These are phyloP conservation scores for Trametes punicea DNA, from an alignment of 768 basidiomycete species.

Conservation along the genomic window DNA sequence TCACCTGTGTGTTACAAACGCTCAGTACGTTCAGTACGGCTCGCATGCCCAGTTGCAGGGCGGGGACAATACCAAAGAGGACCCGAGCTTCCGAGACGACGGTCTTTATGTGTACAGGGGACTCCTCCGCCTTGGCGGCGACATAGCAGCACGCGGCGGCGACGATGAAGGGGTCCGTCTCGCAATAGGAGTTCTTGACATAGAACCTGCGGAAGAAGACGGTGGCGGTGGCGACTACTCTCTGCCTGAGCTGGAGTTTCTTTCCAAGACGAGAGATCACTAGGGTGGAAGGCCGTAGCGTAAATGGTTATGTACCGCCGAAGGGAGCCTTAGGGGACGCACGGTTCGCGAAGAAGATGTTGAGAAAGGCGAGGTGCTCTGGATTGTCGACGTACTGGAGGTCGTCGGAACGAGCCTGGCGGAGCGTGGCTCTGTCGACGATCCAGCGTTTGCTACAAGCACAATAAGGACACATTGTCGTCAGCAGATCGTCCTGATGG, in stretches of 20 bases:
- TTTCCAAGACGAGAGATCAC: constrained; percentile 87
- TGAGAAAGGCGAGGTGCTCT: constrained; percentile 74
- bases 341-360: constrained; percentile 90
- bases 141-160: constrained; percentile 93
- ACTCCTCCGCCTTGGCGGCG: constrained; percentile 96
- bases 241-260: constrained; percentile 77
- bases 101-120: constrained; percentile 90
- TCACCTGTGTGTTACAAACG: constrained; percentile 48
- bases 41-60: constrained; percentile 38
- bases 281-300: constrained; percentile 28
- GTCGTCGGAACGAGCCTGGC: constrained; percentile 74
- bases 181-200: constrained; percentile 91
- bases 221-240: constrained; percentile 90
- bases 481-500: constrained; percentile 22
- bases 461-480: constrained; percentile 5
- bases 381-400: constrained; percentile 74
- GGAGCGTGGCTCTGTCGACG: constrained; percentile 73
- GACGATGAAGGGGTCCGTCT: constrained; percentile 93
- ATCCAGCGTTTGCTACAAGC: constrained; percentile 90
- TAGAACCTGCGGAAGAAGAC: constrained; percentile 98
- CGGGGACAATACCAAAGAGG: constrained; percentile 48
- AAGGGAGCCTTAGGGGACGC: constrained; percentile 18
- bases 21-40: constrained; percentile 28
- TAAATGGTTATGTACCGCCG: not conserved
- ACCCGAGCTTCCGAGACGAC: constrained; percentile 79